Evolutionary conservation across 352 stramenopile genomes (phyloP).

Genomic region (Pythium coloratum): DNA sequence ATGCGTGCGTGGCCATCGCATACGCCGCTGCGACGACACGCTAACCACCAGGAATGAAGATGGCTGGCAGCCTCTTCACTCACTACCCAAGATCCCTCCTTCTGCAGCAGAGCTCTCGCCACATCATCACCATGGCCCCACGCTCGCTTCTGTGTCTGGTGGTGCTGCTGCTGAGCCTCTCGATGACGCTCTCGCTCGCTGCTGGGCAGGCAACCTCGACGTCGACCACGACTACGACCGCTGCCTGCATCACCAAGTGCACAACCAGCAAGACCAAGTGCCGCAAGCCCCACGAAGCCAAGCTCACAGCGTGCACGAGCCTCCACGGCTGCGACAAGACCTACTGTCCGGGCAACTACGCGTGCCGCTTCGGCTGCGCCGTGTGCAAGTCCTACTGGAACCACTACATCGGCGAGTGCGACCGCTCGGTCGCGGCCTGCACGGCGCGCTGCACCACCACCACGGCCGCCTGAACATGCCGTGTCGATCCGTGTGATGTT

Average conservation of each 20-base stretch:
- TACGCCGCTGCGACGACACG: background rate
- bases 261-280: background rate
- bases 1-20: constrained; percentile 1
- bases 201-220: background rate
- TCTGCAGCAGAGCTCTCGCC: background rate
- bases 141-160: background rate
- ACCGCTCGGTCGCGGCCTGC: constrained; percentile 7
- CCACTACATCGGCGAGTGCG: constrained; percentile 22
- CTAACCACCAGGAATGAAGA: background rate
- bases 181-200: background rate
- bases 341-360: constrained; percentile 13
- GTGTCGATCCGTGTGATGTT: background rate
- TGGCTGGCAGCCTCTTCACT: background rate
- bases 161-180: background rate
- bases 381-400: constrained; percentile 21
- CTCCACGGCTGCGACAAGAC: constrained; percentile 6
- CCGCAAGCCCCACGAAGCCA: background rate
- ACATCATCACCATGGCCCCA: background rate
- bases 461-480: background rate
- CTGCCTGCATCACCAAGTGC: constrained; percentile 4
- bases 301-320: constrained; percentile 7
- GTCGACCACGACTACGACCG: background rate
- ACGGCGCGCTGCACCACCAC: background rate
- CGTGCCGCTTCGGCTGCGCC: constrained; percentile 19
- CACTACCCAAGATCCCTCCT: constrained; percentile 2